Base-by-base conservation (phyloP, 202 grass and related monocot genomes). In the Schoenoplectus tabernaemontani region DNA sequence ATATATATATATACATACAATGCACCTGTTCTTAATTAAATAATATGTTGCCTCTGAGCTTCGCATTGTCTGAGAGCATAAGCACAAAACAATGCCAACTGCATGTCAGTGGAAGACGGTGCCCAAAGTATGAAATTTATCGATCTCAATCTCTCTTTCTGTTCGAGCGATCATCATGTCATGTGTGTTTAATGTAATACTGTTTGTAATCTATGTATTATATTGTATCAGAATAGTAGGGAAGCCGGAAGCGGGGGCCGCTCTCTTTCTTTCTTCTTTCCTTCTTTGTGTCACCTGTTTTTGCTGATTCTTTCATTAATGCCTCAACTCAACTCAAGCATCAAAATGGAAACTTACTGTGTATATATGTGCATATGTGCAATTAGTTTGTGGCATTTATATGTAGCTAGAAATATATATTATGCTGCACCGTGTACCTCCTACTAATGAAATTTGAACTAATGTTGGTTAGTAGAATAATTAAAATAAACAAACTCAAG, bases 61-160 rank as follows among this genome's bases (percentile, higher is more conserved):
- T 66, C 63, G 16, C 62, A 65, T 66, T 66, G 63, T 22, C 63
- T 77, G 74, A 56, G 17, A 44, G 24, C 46, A 30, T 8, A 76
- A 48, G 26, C 54, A 77, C 9, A 77, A 34, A 77, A 57, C 28
- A 15, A 75, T 50, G 70, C 22, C 74, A 77, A 58, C 26, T n/a
- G n/a, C n/a, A n/a, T 77, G 74, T 77, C 74, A 77, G 51, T 77
- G 50, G 2, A 5, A 77, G 74, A 59, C 74, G 39, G 74, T 77
- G 36, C 74, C 74, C 26, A 41, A 74, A 74, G 41, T 74, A 51
- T 26, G 69, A 19, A 74, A 74, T 74, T 30, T 39, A 34, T 36
- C 46, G 51, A 47, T 41, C 39, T 70, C 65, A 44, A 70, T 70
- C 65, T 51, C 48, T 51, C 37, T 28, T 28, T 60, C 58, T 60